Percentiles rank a stretch among this genome's conserved stretches.
Conservation (phyloP, 176 grass and related monocot species). For the Urochloa ruziziensis region DNA sequence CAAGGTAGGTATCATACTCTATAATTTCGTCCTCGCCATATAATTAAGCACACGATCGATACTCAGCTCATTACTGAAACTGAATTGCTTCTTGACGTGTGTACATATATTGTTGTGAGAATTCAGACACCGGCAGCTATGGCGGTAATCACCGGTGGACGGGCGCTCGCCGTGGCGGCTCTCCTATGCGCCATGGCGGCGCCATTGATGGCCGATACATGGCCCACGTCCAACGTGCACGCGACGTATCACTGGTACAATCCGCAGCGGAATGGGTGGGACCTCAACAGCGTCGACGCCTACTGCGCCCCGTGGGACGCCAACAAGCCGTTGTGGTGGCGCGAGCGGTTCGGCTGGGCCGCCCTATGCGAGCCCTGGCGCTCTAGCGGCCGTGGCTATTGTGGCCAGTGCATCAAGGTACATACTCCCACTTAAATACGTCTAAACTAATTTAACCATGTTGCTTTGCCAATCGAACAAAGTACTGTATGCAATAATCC, state of each 20-base stretch:
- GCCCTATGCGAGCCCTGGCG: constrained; percentile 74
- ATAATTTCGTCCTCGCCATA: too few species aligned
- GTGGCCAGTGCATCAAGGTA: constrained; percentile 61
- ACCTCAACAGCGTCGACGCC: constrained; percentile 38
- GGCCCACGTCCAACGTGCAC: constrained; percentile 52
- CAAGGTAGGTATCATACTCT: too few species aligned
- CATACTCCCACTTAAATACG: too few species aligned
- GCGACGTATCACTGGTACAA: constrained; percentile 69
- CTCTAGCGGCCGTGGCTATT: constrained; percentile 7
- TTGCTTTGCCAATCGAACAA: too few species aligned
- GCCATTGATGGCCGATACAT: too few species aligned
- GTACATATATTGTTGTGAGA: too few species aligned
- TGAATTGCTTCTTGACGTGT: too few species aligned
- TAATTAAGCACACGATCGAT: too few species aligned
- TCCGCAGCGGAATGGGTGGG: constrained; percentile 46
- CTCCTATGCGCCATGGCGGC: neutral
- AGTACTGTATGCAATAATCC: too few species aligned
- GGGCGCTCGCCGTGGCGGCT: neutral
- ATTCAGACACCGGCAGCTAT: too few species aligned
- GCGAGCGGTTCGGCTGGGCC: constrained; percentile 68
- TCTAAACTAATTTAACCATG: too few species aligned
- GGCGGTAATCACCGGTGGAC: neutral
- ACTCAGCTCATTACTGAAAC: too few species aligned
- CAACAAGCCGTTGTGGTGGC: constrained; percentile 57
- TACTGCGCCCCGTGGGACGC: constrained; percentile 89